Evolutionary conservation across 306 rosid species (phyloP), one percentile per base, ranked within the genome.

Genomic region (Castanospermum australe): DNA sequence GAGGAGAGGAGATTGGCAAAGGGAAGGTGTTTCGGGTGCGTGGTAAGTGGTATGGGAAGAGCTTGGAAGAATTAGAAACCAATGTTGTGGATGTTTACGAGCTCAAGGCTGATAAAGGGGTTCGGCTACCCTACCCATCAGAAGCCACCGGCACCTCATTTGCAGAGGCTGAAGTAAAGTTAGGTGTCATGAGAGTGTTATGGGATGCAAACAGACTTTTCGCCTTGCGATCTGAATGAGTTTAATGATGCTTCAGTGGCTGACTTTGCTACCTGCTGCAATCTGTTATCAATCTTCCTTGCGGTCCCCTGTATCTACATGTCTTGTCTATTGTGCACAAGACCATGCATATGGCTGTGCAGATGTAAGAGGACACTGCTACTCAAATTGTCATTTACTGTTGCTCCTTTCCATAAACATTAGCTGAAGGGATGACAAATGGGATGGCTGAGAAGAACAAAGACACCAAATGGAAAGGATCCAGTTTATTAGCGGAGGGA

Each of bases 121-220:
- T 42, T 22, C 69, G 56, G 76, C 85, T 94, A 73, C 97, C 96
- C 28, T 87, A 88, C 76, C 92, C 93, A 0, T 88, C 93, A 11
- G 87, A 86, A 76, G 85, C 89, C 38, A 78, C 88, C 0, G 98
- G 97, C 50, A 71, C 71, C 48, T 79, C 97, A 6, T 94, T 92
- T 84, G 86, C 87, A 15, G 98, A 92, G 63, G 93, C 97, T 75
- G 92, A 86, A 78, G 51, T 71, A 28, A 90, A 86, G 84, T 66
- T 89, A 2, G 97, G 97, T 60, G 86, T 89, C 44, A 89, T 89
- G 93, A 81, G 96, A 85, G 94, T 92, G 62, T 73, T 92, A 70
- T 94, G 98, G 98, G 92, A 88, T 88, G 76, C 85, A 3, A 89
- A 73, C 80, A 87, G 84, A 90, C 55, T 85, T 45, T 82, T 74